These are phyloP conservation scores for Candida coleopterorum DNA, from an alignment of 805 yeast species.

Conservation along the genomic window DNA sequence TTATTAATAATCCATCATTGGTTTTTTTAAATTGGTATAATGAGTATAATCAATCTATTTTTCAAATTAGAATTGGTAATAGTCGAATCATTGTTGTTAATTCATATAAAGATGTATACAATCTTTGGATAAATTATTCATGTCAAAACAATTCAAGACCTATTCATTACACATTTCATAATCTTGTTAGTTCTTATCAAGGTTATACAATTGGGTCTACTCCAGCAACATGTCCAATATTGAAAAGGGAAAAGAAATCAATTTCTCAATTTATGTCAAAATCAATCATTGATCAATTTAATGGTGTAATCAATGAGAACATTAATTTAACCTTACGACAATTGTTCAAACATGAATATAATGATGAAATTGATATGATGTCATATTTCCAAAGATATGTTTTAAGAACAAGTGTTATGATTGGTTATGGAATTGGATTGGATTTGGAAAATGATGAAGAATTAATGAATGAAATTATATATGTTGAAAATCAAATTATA, in stretches of 20 bases:
- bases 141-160: conserved; percentile 65
- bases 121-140: conserved; percentile 47
- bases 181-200: conserved; percentile 48
- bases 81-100: conserved; percentile 62
- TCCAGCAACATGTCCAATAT: conserved; percentile 50
- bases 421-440: conserved; percentile 50
- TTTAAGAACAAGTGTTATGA: conserved; percentile 43
- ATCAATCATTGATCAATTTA: conserved; percentile 25
- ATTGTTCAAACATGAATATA: neutral
- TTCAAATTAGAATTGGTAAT: conserved; percentile 60
- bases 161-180: conserved; percentile 60
- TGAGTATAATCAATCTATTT: conserved; percentile 41
- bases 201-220: conserved; percentile 66
- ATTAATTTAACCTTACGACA: conserved; percentile 20
- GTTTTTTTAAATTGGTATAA: conserved; percentile 42
- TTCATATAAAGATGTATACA: conserved; percentile 48
- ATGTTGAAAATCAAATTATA: conserved; percentile 53
- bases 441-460: conserved; percentile 32
- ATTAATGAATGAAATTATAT: conserved; percentile 48
- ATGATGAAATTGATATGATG: conserved; percentile 36
- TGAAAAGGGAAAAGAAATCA: conserved; percentile 43
- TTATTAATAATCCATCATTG: conserved; percentile 46
- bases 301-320: conserved; percentile 35
- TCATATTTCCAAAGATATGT: conserved; percentile 45
- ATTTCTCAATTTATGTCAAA: conserved; percentile 42